These are phyloP conservation scores for Collybiopsis luxurians DNA, from an alignment of 768 basidiomycete species.

Conservation along the genomic window DNA sequence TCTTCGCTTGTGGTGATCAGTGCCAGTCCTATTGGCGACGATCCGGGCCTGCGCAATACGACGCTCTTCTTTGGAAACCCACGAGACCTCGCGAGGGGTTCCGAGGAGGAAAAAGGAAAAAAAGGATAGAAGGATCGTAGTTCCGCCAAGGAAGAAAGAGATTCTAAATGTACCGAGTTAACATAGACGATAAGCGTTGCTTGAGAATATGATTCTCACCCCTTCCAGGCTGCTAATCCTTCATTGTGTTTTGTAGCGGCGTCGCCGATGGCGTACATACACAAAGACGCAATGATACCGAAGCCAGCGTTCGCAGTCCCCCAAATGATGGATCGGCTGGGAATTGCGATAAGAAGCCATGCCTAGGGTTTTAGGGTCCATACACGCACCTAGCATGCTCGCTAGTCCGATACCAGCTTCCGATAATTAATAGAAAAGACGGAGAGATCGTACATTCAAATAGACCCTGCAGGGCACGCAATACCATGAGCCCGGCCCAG, in stretches of 20 bases:
- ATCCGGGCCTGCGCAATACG: slow-evolving; percentile 8
- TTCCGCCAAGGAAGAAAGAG: slow-evolving; percentile 10
- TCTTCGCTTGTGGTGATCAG: slow-evolving; percentile 5
- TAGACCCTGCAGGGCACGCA: slow-evolving; percentile 9
- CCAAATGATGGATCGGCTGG: slow-evolving; percentile 11
- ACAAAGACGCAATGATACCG: slow-evolving; percentile 7
- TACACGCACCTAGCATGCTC: slow-evolving; percentile 8
- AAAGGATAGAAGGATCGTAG: slow-evolving; percentile 8
- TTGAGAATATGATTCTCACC: slow-evolving; percentile 3
- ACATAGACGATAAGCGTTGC: background rate
- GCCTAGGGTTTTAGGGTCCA: background rate
- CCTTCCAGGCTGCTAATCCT: slow-evolving; percentile 11
- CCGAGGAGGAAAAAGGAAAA: slow-evolving; percentile 10
- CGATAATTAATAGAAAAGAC: slow-evolving; percentile 6
- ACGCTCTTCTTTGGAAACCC: slow-evolving; percentile 8
- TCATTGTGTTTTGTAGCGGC: slow-evolving; percentile 1
- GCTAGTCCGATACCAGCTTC: slow-evolving; percentile 9
- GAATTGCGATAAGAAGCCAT: background rate
- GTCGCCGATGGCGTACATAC: slow-evolving; percentile 9
- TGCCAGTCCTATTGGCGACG: slow-evolving; percentile 9
- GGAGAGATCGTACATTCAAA: slow-evolving; percentile 10
- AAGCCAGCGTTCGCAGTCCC: slow-evolving; percentile 11
- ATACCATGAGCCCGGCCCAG: slow-evolving; percentile 8
- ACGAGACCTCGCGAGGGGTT: slow-evolving; percentile 9
- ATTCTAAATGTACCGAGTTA: background rate